phyloP scores from a whole-genome alignment of 495 filamentous ascomycete genomes.

The Cercophora samala region DNA sequence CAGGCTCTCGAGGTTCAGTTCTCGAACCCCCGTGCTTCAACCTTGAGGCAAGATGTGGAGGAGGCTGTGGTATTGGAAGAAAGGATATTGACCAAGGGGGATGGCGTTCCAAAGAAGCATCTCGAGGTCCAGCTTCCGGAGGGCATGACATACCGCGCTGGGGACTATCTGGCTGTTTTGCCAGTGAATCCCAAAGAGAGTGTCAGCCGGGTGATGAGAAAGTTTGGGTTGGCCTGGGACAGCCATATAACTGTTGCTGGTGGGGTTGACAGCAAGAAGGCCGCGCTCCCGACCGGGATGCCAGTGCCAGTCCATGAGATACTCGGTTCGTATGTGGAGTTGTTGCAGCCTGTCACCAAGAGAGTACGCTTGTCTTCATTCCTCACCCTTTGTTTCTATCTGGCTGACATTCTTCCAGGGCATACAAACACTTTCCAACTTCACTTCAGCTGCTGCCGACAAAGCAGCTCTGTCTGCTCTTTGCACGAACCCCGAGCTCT shows the following conservation, averaged over 20 bases:
- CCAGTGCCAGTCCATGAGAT: conserved; percentile 61
- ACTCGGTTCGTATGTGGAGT: conserved; percentile 67
- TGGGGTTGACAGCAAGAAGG: conserved; percentile 40
- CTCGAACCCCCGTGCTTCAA: conserved; percentile 56
- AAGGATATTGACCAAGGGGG: conserved; percentile 51
- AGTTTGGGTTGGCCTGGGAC: conserved; percentile 60
- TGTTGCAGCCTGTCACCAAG: conserved; percentile 64
- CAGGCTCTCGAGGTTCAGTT: conserved; percentile 54
- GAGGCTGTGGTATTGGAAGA: conserved; percentile 59
- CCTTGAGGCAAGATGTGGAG: conserved; percentile 62
- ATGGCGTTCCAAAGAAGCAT: conserved; percentile 60
- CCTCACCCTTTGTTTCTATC: background rate
- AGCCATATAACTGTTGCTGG: conserved; percentile 47
- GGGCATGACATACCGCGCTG: conserved; percentile 63
- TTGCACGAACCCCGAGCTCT: conserved; percentile 38
- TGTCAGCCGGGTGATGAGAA: conserved; percentile 52
- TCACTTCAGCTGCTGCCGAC: conserved; percentile 31
- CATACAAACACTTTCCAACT: conserved; percentile 38
- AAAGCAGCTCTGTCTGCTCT: conserved; percentile 46
- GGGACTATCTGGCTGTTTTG: conserved; percentile 73
- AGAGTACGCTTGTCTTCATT: conserved; percentile 31
- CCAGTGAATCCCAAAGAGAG: conserved; percentile 63
- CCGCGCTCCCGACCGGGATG: conserved; percentile 55
- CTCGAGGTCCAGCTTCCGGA: conserved; percentile 63
- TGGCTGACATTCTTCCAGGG: conserved; percentile 32